These are phyloP conservation scores for Leucogyrophana mollusca DNA, from an alignment of 768 basidiomycete species.

Conservation along the genomic window DNA sequence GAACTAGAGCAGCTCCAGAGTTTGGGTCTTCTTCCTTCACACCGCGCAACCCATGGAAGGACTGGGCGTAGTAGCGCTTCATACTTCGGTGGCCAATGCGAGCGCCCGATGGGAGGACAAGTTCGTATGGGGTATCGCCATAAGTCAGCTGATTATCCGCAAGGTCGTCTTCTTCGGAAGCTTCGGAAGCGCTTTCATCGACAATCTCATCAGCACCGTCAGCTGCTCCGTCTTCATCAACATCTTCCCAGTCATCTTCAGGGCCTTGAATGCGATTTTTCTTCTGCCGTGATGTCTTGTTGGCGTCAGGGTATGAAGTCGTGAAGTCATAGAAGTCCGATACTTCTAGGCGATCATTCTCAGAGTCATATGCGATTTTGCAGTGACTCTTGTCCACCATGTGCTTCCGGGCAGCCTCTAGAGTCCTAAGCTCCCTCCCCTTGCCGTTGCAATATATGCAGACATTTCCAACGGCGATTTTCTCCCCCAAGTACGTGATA, in stretches of 20 bases:
- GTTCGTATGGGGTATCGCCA: slow-evolving; percentile 81
- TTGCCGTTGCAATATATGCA: slow-evolving; percentile 90
- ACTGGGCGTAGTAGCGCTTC: slow-evolving; percentile 84
- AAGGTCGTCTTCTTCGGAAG: slow-evolving; percentile 33
- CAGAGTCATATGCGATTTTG: slow-evolving; percentile 88
- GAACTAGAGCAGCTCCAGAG: slow-evolving; percentile 75
- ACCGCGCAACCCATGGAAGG: slow-evolving; percentile 49
- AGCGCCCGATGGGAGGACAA: slow-evolving; percentile 89
- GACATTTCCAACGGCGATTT: slow-evolving; percentile 88
- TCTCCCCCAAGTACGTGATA: slow-evolving; percentile 84
- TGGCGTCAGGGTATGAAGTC: slow-evolving; percentile 64
- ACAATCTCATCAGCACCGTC: slow-evolving; percentile 24
- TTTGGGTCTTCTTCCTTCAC: slow-evolving; percentile 59
- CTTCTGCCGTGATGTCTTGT: slow-evolving; percentile 12
- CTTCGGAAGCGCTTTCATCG: slow-evolving; percentile 42
- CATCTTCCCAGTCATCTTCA: slow-evolving; percentile 41
- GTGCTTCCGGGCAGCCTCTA: slow-evolving; percentile 90
- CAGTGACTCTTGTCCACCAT: slow-evolving; percentile 97
- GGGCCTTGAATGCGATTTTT: slow-evolving; percentile 19
- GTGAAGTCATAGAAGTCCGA: slow-evolving; percentile 95
- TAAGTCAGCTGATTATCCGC: slow-evolving; percentile 62
- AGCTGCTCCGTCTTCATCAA: slow-evolving; percentile 21
- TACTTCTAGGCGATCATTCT: slow-evolving; percentile 78
- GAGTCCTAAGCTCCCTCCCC: slow-evolving; percentile 75
- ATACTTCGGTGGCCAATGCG: slow-evolving; percentile 91